Evolutionary conservation across 2,329 filamentous ascomycete genomes (phyloP).

Genomic region (Paecilomyces fulvus): DNA sequence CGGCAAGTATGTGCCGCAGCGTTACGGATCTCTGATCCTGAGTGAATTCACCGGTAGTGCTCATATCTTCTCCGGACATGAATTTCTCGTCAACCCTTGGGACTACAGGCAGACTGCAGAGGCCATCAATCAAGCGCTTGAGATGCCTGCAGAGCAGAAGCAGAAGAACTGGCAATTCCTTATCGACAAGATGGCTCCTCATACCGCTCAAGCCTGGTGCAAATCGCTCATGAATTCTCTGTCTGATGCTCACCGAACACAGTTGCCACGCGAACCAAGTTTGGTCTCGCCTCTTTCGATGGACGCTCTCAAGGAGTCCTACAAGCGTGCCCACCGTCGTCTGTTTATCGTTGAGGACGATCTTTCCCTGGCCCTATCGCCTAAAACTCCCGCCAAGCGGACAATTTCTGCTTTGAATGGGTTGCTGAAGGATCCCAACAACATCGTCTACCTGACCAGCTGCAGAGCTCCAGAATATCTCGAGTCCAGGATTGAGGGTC

Average conservation of each 20-base stretch:
- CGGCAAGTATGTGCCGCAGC: conserved; percentile 60
- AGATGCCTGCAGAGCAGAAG: conserved; percentile 71
- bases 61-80: conserved; percentile 68
- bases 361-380: conserved; percentile 59
- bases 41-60: conserved; percentile 93
- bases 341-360: conserved; percentile 89
- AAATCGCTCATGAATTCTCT: conserved; percentile 60
- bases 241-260: conserved; percentile 66
- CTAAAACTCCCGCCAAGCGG: conserved; percentile 64
- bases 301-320: conserved; percentile 53
- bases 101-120: conserved; percentile 80
- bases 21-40: conserved; percentile 77
- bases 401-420: conserved; percentile 71
- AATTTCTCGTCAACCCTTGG: conserved; percentile 88
- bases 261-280: conserved; percentile 68
- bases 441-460: conserved; percentile 86
- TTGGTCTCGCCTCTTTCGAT: conserved; percentile 73
- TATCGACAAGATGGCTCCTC: conserved; percentile 61
- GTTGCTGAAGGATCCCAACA: conserved; percentile 65
- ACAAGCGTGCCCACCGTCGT: conserved; percentile 55
- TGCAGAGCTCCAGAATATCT: conserved; percentile 75
- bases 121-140: conserved; percentile 70
- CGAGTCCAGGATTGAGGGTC: conserved; percentile 67
- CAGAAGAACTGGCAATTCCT: conserved; percentile 64
- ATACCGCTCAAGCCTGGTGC: conserved; percentile 79